Evolutionary conservation across 805 yeast species (phyloP).

Genomic region (Starmerella scarabaei): DNA sequence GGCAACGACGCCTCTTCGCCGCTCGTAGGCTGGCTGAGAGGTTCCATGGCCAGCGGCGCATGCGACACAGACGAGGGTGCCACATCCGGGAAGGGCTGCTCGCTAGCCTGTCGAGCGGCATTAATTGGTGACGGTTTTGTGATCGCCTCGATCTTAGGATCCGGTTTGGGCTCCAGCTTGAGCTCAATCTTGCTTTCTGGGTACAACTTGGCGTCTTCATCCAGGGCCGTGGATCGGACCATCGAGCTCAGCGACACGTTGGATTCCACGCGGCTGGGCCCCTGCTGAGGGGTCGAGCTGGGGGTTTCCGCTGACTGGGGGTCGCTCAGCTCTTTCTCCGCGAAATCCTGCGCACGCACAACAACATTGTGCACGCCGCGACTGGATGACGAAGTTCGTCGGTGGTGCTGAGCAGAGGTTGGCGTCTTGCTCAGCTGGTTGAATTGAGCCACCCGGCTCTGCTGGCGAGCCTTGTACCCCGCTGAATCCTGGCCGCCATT

Average conservation of each 20-base stretch:
- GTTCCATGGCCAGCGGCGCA: not conserved
- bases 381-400: slow-evolving; percentile 6
- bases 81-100: too few species aligned
- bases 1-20: not conserved
- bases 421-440: slow-evolving; percentile 17
- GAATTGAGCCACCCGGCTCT: slow-evolving; percentile 19
- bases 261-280: slow-evolving; percentile 9
- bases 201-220: not conserved
- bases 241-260: slow-evolving; percentile 10
- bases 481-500: not conserved
- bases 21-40: not conserved
- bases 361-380: too few species aligned
- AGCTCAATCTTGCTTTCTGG: not conserved
- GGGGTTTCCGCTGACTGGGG: not conserved
- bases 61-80: too few species aligned
- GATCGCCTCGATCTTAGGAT: not conserved
- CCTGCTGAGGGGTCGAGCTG: not conserved
- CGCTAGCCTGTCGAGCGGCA: not conserved
- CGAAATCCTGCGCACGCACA: too few species aligned
- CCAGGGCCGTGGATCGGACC: slow-evolving; percentile 10
- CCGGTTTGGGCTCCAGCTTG: not conserved
- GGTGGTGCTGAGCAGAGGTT: slow-evolving; percentile 6
- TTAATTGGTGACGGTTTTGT: not conserved
- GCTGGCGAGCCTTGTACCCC: slow-evolving; percentile 1
- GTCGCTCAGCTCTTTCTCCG: too few species aligned